Evolutionary conservation across 2,329 filamentous ascomycete genomes (phyloP).

Genomic region (Allantophomopsis cytisporea): DNA sequence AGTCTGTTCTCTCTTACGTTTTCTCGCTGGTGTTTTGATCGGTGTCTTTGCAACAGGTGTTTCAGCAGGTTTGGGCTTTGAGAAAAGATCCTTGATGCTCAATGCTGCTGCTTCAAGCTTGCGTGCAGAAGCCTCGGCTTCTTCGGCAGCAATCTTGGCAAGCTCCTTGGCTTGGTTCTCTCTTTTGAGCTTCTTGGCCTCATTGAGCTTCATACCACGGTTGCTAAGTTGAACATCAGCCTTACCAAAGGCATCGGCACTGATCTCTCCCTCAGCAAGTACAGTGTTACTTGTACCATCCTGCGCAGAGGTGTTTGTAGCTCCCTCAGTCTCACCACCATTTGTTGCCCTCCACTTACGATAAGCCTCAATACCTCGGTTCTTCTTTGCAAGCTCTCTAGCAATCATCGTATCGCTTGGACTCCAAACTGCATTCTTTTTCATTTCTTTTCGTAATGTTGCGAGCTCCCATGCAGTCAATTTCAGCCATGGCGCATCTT

Average conservation of each 20-base stretch:
- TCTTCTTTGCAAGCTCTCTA: slow-evolving; percentile 58
- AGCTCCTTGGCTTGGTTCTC: slow-evolving; percentile 60
- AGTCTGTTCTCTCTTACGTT: slow-evolving; percentile 16
- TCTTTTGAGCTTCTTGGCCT: slow-evolving; percentile 64
- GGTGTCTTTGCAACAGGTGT: slow-evolving; percentile 8
- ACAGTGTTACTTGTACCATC: slow-evolving; percentile 30
- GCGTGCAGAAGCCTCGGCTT: slow-evolving; percentile 42
- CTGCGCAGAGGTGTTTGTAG: slow-evolving; percentile 2
- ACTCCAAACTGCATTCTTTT: slow-evolving; percentile 80
- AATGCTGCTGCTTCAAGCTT: slow-evolving; percentile 36
- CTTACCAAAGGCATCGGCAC: slow-evolving; percentile 30
- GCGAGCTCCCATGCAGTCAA: slow-evolving; percentile 52
- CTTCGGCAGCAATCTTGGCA: slow-evolving; percentile 46
- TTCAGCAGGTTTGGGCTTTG: slow-evolving; percentile 1
- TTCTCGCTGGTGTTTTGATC: slow-evolving; percentile 10
- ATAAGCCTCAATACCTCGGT: slow-evolving; percentile 51
- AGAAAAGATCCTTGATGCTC: slow-evolving; percentile 26
- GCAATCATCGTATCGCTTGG: slow-evolving; percentile 80
- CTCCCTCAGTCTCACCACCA: slow-evolving; percentile 28
- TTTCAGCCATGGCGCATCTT: slow-evolving; percentile 51
- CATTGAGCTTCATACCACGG: slow-evolving; percentile 65
- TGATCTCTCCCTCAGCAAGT: slow-evolving; percentile 45
- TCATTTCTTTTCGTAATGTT: slow-evolving; percentile 70
- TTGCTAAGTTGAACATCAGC: slow-evolving; percentile 55
- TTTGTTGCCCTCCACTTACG: slow-evolving; percentile 48